These are phyloP conservation scores for Oryza nivara DNA, from an alignment of 176 grass and related monocot species.

Conservation along the genomic window DNA sequence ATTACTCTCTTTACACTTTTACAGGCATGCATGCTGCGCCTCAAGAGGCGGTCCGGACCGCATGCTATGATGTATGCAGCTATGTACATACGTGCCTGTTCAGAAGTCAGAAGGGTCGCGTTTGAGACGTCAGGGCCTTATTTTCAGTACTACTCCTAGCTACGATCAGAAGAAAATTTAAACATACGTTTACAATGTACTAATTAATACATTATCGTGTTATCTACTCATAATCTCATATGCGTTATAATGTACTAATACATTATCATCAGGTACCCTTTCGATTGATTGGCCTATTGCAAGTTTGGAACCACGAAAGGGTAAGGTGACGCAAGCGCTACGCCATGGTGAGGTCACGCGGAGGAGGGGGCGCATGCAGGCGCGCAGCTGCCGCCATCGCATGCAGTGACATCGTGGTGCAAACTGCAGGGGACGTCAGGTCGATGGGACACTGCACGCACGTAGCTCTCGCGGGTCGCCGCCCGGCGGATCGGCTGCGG, in stretches of 20 bases:
- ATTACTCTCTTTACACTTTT: not conserved
- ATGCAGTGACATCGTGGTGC: not conserved
- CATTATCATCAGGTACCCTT: not conserved
- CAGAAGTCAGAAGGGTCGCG: not conserved
- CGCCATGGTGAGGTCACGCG: constrained; percentile 33
- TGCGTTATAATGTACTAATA: not conserved
- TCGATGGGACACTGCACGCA: too few relatives aligned
- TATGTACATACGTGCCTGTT: not conserved
- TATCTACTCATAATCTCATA: too few relatives aligned
- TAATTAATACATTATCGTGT: too few relatives aligned
- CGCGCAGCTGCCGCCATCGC: not conserved
- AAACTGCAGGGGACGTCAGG: not conserved
- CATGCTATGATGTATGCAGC: not conserved
- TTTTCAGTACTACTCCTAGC: too few relatives aligned
- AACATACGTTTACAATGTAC: not conserved
- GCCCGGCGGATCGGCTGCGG: not conserved
- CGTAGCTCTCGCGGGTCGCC: not conserved
- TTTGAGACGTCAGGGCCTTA: not conserved
- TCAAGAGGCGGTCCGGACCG: not conserved
- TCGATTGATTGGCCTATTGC: not conserved
- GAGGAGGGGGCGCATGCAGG: not conserved
- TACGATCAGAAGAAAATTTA: not conserved
- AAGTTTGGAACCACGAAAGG: not conserved
- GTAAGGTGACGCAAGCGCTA: constrained; percentile 41
- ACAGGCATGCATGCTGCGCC: not conserved